Evolutionary conservation across 495 filamentous ascomycete species (phyloP).

Genomic region (Rusavskia elegans): DNA sequence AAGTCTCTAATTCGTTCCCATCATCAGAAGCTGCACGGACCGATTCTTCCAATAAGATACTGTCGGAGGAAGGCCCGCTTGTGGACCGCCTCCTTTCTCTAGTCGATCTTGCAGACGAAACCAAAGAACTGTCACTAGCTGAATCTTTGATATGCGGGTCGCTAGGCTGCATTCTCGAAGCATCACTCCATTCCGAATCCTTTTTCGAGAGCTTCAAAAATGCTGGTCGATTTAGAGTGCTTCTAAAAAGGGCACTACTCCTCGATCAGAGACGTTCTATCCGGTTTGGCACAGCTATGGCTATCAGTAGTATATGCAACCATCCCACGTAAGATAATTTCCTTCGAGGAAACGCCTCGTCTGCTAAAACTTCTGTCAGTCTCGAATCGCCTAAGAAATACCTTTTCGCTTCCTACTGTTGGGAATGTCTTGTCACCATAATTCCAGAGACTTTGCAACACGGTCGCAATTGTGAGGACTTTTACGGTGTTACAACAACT

Average conservation of each 20-base stretch:
- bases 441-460: constrained; percentile 30
- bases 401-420: constrained; percentile 30
- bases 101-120: not conserved
- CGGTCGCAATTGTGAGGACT: constrained; percentile 33
- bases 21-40: not conserved
- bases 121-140: not conserved
- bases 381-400: constrained; percentile 7
- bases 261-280: constrained; percentile 21
- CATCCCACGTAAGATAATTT: constrained; percentile 8
- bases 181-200: constrained; percentile 36
- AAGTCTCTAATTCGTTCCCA: too few species aligned
- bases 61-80: constrained; percentile 2
- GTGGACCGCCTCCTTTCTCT: constrained; percentile 13
- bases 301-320: constrained; percentile 17
- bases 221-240: constrained; percentile 23
- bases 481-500: constrained; percentile 34
- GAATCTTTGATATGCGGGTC: not conserved
- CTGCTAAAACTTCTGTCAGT: not conserved
- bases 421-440: constrained; percentile 32
- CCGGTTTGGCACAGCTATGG: constrained; percentile 20
- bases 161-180: constrained; percentile 38
- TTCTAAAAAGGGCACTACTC: constrained; percentile 25
- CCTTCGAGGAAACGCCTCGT: not conserved
- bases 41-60: not conserved
- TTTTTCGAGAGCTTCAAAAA: constrained; percentile 46